These are phyloP conservation scores for Kwoniella bestiolae DNA, from an alignment of 768 basidiomycete species.

Conservation along the genomic window DNA sequence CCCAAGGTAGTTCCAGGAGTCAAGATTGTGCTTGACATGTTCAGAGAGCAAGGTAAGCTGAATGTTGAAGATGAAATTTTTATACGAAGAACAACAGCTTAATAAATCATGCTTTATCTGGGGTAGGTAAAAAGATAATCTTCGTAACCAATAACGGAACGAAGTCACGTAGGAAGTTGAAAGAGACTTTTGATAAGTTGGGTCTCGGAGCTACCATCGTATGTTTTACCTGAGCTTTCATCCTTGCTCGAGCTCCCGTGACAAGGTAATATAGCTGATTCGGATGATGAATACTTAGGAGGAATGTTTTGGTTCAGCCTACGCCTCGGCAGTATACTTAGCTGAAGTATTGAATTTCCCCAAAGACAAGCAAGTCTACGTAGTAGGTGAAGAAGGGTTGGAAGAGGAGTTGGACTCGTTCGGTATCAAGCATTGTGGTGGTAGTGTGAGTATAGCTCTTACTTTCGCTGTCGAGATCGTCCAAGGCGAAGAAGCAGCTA, in stretches of 20 bases:
- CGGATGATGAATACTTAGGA: constrained; percentile 64
- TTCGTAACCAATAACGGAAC: constrained; percentile 98
- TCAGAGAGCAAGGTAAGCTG: constrained; percentile 72
- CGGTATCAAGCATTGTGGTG: constrained; percentile 77
- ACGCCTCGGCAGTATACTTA: constrained; percentile 78
- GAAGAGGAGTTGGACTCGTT: constrained; percentile 92
- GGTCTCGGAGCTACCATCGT: constrained; percentile 84
- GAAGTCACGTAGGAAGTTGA: constrained; percentile 86
- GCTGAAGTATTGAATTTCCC: constrained; percentile 87
- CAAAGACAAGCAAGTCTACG: constrained; percentile 90
- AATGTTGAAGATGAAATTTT: too few species aligned
- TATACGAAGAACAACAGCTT: too few species aligned
- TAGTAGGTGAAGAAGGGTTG: constrained; percentile 86
- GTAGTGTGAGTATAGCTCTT: constrained; percentile 67
- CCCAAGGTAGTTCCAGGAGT: constrained; percentile 78
- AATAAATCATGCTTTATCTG: too few species aligned
- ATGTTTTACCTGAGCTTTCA: constrained; percentile 53
- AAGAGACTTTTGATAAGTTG: constrained; percentile 86
- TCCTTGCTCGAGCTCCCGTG: too few species aligned
- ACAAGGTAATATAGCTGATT: background rate
- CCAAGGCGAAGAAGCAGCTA: background rate
- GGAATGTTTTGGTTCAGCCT: constrained; percentile 95
- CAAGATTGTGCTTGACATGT: constrained; percentile 70
- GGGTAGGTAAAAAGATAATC: constrained; percentile 78
- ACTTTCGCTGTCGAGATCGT: background rate